Conservation (phyloP, 2,329 filamentous ascomycete genomes). For the Xylaria sp. region DNA sequence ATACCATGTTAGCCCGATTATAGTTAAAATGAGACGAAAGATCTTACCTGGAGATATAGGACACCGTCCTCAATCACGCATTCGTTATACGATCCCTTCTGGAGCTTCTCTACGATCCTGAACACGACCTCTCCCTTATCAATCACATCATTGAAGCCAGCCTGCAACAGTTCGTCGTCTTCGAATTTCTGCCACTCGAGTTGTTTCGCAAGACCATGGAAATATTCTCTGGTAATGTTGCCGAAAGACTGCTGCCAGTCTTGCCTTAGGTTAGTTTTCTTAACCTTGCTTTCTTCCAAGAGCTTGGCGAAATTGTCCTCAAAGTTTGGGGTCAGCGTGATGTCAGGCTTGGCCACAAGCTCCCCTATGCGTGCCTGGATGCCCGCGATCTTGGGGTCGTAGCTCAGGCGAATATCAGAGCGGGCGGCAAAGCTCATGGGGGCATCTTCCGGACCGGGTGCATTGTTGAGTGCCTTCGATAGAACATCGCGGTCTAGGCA, state of each 20-base stretch:
- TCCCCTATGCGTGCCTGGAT: constrained; percentile 53
- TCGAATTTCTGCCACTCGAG: constrained; percentile 59
- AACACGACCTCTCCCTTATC: constrained; percentile 57
- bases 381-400: constrained; percentile 57
- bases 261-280: constrained; percentile 48
- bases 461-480: constrained; percentile 59
- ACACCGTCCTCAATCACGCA: constrained; percentile 60
- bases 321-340: constrained; percentile 61
- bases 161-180: constrained; percentile 61
- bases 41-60: constrained; percentile 61
- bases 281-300: constrained; percentile 48
- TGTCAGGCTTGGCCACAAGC: constrained; percentile 53
- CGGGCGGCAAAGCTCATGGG: constrained; percentile 58
- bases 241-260: constrained; percentile 61
- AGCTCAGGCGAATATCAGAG: constrained; percentile 56
- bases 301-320: constrained; percentile 58
- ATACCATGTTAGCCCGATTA: neutral
- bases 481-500: constrained; percentile 54
- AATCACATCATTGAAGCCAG: constrained; percentile 61
- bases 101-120: constrained; percentile 60
- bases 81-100: constrained; percentile 58
- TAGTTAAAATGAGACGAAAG: neutral
- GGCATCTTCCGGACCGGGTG: constrained; percentile 48
- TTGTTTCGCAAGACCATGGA: constrained; percentile 55
- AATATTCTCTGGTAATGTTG: constrained; percentile 55